Evolutionary conservation across 1,284 basidiomycete genomes (phyloP).

Genomic region (Jaminaea rosea): DNA sequence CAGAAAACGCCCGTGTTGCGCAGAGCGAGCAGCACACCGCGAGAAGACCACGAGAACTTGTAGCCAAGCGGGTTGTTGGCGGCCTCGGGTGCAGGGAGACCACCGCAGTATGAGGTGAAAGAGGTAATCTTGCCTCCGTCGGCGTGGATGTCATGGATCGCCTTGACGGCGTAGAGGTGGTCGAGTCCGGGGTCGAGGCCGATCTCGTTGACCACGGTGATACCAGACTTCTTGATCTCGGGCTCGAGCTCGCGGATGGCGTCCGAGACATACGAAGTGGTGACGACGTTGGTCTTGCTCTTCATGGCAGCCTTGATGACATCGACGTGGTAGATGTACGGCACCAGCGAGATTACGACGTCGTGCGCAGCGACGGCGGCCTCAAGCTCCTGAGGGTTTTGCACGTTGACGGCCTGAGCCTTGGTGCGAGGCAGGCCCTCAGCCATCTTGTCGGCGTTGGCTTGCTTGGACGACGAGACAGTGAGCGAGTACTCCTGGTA

Average conservation of each 20-base stretch:
- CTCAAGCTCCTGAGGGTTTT: constrained; percentile 64
- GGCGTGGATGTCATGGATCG: constrained; percentile 83
- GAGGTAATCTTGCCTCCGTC: constrained; percentile 83
- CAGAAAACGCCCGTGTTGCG: constrained; percentile 78
- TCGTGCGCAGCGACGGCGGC: constrained; percentile 74
- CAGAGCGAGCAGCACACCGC: constrained; percentile 87
- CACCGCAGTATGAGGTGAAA: constrained; percentile 94
- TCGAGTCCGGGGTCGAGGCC: constrained; percentile 96
- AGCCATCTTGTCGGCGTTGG: constrained; percentile 60
- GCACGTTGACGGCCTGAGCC: constrained; percentile 76
- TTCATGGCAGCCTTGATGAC: constrained; percentile 95
- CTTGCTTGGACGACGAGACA: constrained; percentile 50
- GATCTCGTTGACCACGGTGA: constrained; percentile 95
- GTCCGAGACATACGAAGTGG: constrained; percentile 89
- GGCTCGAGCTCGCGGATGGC: constrained; percentile 80
- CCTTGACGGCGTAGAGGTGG: constrained; percentile 94
- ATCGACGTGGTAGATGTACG: constrained; percentile 80
- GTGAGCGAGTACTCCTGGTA: constrained; percentile 75
- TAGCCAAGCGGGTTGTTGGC: constrained; percentile 93
- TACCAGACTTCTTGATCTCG: constrained; percentile 76
- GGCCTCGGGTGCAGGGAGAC: constrained; percentile 81
- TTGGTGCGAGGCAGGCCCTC: constrained; percentile 60
- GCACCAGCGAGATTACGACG: constrained; percentile 91
- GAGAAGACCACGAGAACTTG: constrained; percentile 98
- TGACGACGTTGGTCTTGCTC: constrained; percentile 88